Base-by-base conservation (phyloP, 371 early-diverging fungal genomes). In the Mucor piriformis region DNA sequence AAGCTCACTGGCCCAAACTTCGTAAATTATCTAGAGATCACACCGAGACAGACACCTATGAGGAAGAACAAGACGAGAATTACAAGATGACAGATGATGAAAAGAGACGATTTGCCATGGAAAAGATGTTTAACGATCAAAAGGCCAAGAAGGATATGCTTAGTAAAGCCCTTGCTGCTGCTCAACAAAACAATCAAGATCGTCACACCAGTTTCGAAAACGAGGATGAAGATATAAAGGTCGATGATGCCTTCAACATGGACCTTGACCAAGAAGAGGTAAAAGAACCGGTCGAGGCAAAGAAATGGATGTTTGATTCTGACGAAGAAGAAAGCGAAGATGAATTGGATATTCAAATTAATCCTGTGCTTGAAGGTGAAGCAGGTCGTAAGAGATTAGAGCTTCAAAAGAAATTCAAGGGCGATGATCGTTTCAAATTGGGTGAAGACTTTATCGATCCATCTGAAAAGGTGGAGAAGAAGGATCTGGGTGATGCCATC, bases 391-490 rank as follows among this genome's bases (percentile, higher is more conserved):
- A 80, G 15, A 50, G 82, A 42, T 62, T 84, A 27, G 73, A 76
- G 54, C 64, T 84, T 51, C 85, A 84, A 61, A 80, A 73, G 20
- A 67, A 61, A 32, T 83, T 80, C 46, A 80, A 82, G 44, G 69
- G 77, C n/a, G 85, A 84, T 62, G 79, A 81, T 0, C 83, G 85
- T 62, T 84, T 84, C 75, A 83, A 84, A 25, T 42, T 84, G 49
- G 75, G 76, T 32, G 78, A 79, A 59, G 85, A 82, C 42, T 84
- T 84, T 54, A 68, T 83, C 55, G 82, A 87, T 24, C 76, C 83
- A n/a, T 81, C 81, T 18, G 78, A 83, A 29, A 61, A 70, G 23
- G 55, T 68, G 18, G 62, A 76, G 0, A 72, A 78, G 47, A 73
- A 64, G 50, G 57, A 49, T 21, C 7, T 33, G 6, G 61, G 65